Percentiles rank a stretch among this genome's conserved stretches.
Conservation (phyloP, 1,284 basidiomycete species). For the Cryptococcus jaspeensis region DNA sequence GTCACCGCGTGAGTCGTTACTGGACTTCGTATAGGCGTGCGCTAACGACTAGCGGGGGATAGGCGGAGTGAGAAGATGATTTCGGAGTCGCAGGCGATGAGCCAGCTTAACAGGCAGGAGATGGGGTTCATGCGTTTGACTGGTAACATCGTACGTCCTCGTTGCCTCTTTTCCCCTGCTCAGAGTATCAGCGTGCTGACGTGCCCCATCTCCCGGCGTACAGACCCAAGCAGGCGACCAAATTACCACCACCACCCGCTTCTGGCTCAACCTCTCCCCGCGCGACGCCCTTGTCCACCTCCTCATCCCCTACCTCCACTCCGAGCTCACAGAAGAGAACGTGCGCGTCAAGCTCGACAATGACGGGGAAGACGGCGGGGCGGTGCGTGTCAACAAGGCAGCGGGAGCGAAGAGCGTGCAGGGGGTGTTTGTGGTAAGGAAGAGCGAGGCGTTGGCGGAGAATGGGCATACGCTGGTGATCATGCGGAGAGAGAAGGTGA, state of each 20-base stretch:
- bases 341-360: constrained; percentile 11
- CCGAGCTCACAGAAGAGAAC: constrained; percentile 27
- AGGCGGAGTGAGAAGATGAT: constrained; percentile 41
- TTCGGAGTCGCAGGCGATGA: constrained; percentile 33
- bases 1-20: constrained; percentile 28
- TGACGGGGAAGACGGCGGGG: background rate
- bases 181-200: background rate
- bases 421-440: constrained; percentile 31
- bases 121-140: constrained; percentile 50
- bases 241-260: constrained; percentile 43
- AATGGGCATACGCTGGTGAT: constrained; percentile 35
- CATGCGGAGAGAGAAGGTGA: constrained; percentile 42
- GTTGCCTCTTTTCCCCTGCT: background rate
- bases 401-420: constrained; percentile 40
- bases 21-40: background rate
- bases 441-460: constrained; percentile 35
- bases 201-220: background rate
- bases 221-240: constrained; percentile 47
- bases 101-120: constrained; percentile 44
- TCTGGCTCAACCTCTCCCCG: constrained; percentile 42
- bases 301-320: constrained; percentile 24
- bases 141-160: constrained; percentile 43
- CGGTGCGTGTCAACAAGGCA: constrained; percentile 34
- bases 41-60: background rate
- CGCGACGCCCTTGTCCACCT: constrained; percentile 26